Evolutionary conservation across 352 stramenopile species (phyloP), one percentile per base, ranked within the genome.

Genomic region (Pythium diclinum): DNA sequence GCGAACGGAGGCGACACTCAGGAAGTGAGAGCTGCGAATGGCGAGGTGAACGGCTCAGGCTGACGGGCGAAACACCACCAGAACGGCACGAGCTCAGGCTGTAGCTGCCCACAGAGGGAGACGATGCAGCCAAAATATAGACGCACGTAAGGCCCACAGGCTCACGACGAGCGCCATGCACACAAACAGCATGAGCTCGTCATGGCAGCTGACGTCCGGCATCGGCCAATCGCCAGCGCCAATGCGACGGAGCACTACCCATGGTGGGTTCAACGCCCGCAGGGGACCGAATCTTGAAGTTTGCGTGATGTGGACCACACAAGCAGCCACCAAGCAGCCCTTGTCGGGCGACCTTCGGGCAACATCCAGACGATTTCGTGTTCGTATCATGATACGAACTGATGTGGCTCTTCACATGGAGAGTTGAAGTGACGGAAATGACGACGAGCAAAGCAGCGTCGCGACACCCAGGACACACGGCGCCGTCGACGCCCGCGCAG

Each of bases 211-310:
- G 23, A 55, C 13, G 48, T 55, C 21, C 6, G 25, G 16, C 3
- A 25, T 16, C 11, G 48, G 48, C 48, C 48, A 55, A 55, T 55
- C 48, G 30, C 30, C 30, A 28, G 17, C 34, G 32, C 53, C 21
- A 44, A 66, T 71, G 64, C 30, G 64, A 66, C 64, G 63, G 49
- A 70, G 64, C 64, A 61, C 13, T 48, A 17, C 19, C 25, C 49
- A 32, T 36, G 7, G 16, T 11, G 36, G 63, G 63, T 71, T 71
- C 64, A 36, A 4, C 7, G 52, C 64, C 64, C 46, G 13, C 63
- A 21, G 64, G 58, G 9, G 9, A 40, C 16, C 6, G 64, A 71
- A 71, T 71, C 64, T 71, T 71, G 63, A 65, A 69, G 63, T 64
- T 63, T 60, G 36, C 44, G 46, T 47, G 17, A 32, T 34, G 63